Percentiles rank a stretch among this genome's conserved stretches.
Conservation (phyloP, 306 rosid species). For the Cicer yamashitae region DNA sequence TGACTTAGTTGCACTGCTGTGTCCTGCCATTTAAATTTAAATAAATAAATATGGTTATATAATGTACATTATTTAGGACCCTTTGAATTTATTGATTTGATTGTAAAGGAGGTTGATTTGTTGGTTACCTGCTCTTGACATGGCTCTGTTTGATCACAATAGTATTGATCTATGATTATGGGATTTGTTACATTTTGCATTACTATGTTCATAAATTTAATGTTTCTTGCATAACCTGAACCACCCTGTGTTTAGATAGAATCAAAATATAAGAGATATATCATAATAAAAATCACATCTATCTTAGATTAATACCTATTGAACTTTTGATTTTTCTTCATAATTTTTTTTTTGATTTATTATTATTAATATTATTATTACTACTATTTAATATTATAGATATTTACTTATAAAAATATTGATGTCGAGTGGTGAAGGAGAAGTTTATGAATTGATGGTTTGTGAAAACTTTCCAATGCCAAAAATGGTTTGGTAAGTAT, state of each 20-base stretch:
- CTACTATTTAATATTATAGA: no score
- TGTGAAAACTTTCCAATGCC: background rate
- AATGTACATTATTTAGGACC: no score
- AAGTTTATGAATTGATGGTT: constrained; percentile 24
- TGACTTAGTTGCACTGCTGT: constrained; percentile 68
- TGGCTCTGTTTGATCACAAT: constrained; percentile 65
- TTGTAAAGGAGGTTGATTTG: background rate
- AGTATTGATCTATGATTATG: constrained; percentile 82
- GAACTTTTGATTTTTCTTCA: no score
- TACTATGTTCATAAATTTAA: constrained; percentile 59
- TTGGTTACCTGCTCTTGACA: constrained; percentile 66
- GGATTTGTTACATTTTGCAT: constrained; percentile 82
- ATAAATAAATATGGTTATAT: background rate
- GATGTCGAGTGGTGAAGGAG: no score
- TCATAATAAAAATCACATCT: background rate
- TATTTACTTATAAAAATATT: no score
- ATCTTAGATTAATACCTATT: no score
- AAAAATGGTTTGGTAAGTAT: background rate
- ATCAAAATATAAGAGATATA: constrained; percentile 27
- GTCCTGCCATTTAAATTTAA: constrained; percentile 42
- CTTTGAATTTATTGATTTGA: background rate
- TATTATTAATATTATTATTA: no score
- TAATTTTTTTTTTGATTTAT: no score
- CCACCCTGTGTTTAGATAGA: constrained; percentile 65
- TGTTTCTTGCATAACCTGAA: constrained; percentile 73